These are phyloP conservation scores for Lactarius tabidus DNA, from an alignment of 768 basidiomycete species.

Conservation along the genomic window DNA sequence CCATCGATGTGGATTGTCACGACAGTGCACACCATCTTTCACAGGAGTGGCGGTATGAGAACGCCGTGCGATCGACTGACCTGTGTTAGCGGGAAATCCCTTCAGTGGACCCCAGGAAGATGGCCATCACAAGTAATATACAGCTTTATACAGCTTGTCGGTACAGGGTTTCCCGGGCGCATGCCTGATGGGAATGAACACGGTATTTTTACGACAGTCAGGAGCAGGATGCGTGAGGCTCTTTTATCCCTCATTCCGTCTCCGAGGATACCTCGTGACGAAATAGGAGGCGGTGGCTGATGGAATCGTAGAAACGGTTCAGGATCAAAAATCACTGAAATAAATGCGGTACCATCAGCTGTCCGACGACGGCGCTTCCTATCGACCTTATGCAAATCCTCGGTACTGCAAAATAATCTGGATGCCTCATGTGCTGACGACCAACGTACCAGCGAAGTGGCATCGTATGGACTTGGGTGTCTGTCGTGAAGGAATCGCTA, in stretches of 20 bases:
- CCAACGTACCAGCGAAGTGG: background rate
- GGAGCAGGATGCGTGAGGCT: background rate
- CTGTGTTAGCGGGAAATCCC: background rate
- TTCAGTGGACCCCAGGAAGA: background rate
- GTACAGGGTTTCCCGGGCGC: background rate
- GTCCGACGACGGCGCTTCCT: background rate
- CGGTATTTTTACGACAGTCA: background rate
- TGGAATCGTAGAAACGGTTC: background rate
- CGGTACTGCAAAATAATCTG: background rate
- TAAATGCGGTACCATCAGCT: background rate
- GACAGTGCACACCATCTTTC: background rate
- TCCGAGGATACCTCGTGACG: slow-evolving; percentile 4
- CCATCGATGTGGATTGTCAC: background rate
- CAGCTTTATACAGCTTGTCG: background rate
- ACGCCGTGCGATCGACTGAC: slow-evolving; percentile 8
- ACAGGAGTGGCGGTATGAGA: slow-evolving; percentile 7
- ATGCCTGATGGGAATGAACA: background rate
- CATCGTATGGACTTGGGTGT: background rate
- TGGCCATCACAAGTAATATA: background rate
- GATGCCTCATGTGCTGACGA: background rate
- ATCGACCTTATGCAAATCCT: background rate
- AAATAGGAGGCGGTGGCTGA: background rate
- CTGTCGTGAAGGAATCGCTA: background rate
- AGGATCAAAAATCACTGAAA: background rate
- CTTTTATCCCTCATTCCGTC: slow-evolving; percentile 1